These are phyloP conservation scores for Hapsidospora chrysogenum DNA, from an alignment of 495 filamentous ascomycete species.

Conservation along the genomic window DNA sequence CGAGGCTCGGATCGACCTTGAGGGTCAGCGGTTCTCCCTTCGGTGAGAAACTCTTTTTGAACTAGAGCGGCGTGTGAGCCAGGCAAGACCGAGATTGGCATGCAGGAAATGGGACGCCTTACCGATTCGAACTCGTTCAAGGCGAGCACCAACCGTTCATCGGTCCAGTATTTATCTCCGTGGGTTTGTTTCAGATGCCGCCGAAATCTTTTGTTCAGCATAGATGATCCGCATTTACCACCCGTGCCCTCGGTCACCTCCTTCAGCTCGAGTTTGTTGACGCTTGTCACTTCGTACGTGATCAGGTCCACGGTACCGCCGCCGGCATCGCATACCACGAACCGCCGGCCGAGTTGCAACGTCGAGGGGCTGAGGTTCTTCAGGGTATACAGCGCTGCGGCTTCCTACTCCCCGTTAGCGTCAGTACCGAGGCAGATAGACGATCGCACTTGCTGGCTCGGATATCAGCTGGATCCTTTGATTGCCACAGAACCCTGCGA, in stretches of 20 bases:
- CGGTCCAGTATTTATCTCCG: conserved; percentile 7
- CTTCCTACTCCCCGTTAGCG: conserved; percentile 15
- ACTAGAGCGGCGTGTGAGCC: too few species aligned
- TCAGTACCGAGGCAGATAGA: background rate
- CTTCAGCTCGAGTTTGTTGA: conserved; percentile 11
- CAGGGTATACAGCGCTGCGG: conserved; percentile 37
- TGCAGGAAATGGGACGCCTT: too few species aligned
- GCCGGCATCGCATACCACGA: conserved; percentile 40
- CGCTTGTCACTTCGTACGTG: conserved; percentile 1
- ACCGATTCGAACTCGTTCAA: conserved; percentile 3
- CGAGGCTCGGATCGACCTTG: conserved; percentile 8
- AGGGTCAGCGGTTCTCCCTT: background rate
- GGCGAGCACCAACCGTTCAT: conserved; percentile 11
- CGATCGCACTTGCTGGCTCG: conserved; percentile 29
- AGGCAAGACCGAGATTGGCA: too few species aligned
- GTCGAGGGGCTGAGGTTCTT: conserved; percentile 10
- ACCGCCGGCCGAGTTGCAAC: conserved; percentile 8
- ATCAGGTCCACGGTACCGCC: conserved; percentile 42
- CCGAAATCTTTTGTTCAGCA: conserved; percentile 20
- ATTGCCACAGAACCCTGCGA: conserved; percentile 32
- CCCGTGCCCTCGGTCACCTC: conserved; percentile 19
- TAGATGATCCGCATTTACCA: conserved; percentile 18
- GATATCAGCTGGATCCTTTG: conserved; percentile 33
- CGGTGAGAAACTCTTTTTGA: conserved; percentile 1
- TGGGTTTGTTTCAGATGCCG: conserved; percentile 15